A percentile compares a stretch with the other conserved stretches of the same genome.
Conservation (phyloP, 345 rosid species). For the Eucalyptus tenuipes region DNA sequence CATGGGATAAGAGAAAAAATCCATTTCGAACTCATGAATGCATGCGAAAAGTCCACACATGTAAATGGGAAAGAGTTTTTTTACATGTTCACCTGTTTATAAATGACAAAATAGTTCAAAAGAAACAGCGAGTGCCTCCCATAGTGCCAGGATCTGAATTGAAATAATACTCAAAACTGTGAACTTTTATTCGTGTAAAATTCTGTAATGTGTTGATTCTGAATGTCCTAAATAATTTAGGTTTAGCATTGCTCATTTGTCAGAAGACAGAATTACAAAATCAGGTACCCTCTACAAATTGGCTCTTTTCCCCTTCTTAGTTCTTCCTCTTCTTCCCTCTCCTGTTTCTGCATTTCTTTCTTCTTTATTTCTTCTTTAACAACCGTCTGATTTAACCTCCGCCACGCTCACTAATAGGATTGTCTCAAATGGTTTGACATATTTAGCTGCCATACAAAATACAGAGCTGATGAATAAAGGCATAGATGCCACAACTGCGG, state of each 20-base stretch:
- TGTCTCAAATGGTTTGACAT: neutral
- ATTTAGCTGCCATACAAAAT: neutral
- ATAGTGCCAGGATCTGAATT: neutral
- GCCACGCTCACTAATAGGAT: neutral
- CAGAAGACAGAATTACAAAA: neutral
- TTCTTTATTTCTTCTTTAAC: neutral
- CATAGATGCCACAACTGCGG: slow-evolving; percentile 46
- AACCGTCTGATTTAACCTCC: neutral
- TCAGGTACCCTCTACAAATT: neutral
- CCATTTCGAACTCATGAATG: neutral
- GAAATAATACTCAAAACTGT: neutral
- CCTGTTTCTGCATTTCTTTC: neutral
- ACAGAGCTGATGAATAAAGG: slow-evolving; percentile 1
- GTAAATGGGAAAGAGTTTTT: neutral
- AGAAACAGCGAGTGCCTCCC: neutral
- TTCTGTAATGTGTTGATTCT: neutral
- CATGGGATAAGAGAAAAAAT: neutral
- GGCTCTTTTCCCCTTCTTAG: neutral
- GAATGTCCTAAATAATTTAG: neutral
- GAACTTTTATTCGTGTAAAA: neutral
- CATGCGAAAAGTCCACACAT: neutral
- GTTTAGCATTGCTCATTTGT: neutral
- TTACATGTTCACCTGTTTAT: neutral
- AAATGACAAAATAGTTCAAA: neutral
- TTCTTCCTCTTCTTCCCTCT: neutral